phyloP scores from a whole-genome alignment of 2,329 filamentous ascomycete species.

The Penicillium nordicum region DNA sequence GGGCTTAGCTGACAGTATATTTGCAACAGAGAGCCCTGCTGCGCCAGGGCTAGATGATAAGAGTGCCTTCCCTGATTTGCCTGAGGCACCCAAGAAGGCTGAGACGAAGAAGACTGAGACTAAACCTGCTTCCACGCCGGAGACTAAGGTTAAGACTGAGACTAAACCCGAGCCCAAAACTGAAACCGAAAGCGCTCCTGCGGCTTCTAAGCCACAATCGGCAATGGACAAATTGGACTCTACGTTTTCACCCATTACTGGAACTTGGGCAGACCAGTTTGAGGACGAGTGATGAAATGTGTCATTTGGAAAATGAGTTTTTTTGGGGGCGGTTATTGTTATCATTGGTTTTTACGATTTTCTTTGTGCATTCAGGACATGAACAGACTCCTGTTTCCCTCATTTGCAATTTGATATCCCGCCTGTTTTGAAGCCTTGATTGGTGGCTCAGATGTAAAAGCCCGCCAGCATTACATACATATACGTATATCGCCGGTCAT shows the following conservation, averaged over 20 bases:
- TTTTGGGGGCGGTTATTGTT: neutral
- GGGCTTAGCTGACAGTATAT: constrained; percentile 15
- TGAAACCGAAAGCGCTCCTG: neutral
- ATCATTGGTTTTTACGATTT: neutral
- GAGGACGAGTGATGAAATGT: constrained; percentile 18
- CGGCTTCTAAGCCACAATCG: constrained; percentile 2
- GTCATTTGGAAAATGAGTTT: neutral
- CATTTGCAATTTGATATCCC: constrained; percentile 19
- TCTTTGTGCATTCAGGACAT: constrained; percentile 16
- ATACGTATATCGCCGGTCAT: neutral
- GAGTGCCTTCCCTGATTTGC: constrained; percentile 37
- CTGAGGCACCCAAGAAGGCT: constrained; percentile 24
- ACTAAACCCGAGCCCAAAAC: neutral
- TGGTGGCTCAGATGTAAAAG: neutral
- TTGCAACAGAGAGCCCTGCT: constrained; percentile 12
- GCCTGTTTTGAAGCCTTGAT: neutral
- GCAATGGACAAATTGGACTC: constrained; percentile 25
- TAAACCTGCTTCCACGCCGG: constrained; percentile 1
- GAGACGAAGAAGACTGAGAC: constrained; percentile 2
- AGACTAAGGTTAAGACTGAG: neutral
- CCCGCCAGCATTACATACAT: neutral
- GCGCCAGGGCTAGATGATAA: constrained; percentile 30
- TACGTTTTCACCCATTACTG: constrained; percentile 29
- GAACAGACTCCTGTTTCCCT: constrained; percentile 7
- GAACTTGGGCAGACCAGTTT: constrained; percentile 35